These are phyloP conservation scores for Lactifluus echinatus DNA, from an alignment of 768 basidiomycete species.

Conservation along the genomic window DNA sequence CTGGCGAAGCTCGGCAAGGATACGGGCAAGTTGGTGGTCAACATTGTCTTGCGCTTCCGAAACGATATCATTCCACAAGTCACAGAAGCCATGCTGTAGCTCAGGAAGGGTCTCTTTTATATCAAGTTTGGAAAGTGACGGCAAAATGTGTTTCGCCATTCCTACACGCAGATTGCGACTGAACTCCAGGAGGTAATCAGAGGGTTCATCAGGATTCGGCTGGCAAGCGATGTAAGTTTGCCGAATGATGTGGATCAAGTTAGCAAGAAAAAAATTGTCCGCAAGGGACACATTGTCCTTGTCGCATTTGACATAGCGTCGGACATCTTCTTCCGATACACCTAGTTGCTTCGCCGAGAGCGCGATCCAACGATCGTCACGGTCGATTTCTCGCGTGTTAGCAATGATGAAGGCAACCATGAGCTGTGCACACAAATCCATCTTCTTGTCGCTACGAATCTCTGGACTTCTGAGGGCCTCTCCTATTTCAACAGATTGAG, in stretches of 20 bases:
- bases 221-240: background rate
- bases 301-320: background rate
- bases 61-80: constrained; percentile 2
- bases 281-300: background rate
- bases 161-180: background rate
- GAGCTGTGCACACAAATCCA: background rate
- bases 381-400: background rate
- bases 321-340: background rate
- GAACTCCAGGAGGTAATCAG: too few relatives aligned
- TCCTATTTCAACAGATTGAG: too few relatives aligned
- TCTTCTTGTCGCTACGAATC: background rate
- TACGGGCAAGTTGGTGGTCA: background rate
- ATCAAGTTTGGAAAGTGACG: background rate
- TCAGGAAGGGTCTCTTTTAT: background rate
- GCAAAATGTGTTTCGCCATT: background rate
- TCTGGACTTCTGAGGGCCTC: background rate
- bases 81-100: constrained; percentile 5
- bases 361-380: background rate
- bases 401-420: background rate
- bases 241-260: background rate
- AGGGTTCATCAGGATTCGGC: too few relatives aligned
- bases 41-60: background rate
- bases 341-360: background rate
- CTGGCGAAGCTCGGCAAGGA: background rate
- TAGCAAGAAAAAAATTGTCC: too few relatives aligned